Evolutionary conservation across 805 yeast species (phyloP), one percentile per base, ranked within the genome.

Genomic region (Scheffersomyces ergatensis): DNA sequence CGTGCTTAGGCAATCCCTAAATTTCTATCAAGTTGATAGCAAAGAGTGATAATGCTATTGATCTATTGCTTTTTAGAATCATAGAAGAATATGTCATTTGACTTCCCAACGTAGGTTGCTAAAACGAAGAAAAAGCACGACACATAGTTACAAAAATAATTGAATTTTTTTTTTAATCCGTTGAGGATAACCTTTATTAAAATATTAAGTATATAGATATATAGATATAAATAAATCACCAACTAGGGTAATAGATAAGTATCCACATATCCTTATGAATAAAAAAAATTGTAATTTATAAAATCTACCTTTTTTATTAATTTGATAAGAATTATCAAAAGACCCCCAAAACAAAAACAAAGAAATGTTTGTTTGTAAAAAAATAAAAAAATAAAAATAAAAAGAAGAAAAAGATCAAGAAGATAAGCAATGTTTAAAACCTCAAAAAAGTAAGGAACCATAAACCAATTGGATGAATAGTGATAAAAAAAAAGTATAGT

Each of bases 151-250:
- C 16, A 19, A 32, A 17, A 32, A 18, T 17, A 11, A 11, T 32
- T 5, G n/a, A n/a, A 31, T 37, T 30, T 37, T 36, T 38, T 37
- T 39, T 49, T 51, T 43, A 45, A 54, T 63, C 71, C 72, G 72
- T 66, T 66, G 72, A 66, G 68, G 72, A 64, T 57, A 47, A 31
- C 57, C 49, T 61, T 58, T 55, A 53, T 51, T 54, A 51, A 29
- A 14, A 44, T 39, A 35, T 46, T 39, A 43, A 36, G 46, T 49
- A 52, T 48, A 55, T 50, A 21, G 9, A 21, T 21, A 21, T 7
- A 21, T 21, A 21, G 9, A 54, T 53, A 49, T 45, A 46, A 52
- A 43, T 53, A 53, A 25, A 25, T 7, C 5, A 23, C 9, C 25
- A 23, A n/a, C n/a, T n/a, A n/a, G n/a, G n/a, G n/a, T n/a, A n/a